Percentiles rank a stretch among this genome's conserved stretches.
phyloP scores from a whole-genome alignment of 495 filamentous ascomycete genomes.

The Pseudevernia furfuracea region DNA sequence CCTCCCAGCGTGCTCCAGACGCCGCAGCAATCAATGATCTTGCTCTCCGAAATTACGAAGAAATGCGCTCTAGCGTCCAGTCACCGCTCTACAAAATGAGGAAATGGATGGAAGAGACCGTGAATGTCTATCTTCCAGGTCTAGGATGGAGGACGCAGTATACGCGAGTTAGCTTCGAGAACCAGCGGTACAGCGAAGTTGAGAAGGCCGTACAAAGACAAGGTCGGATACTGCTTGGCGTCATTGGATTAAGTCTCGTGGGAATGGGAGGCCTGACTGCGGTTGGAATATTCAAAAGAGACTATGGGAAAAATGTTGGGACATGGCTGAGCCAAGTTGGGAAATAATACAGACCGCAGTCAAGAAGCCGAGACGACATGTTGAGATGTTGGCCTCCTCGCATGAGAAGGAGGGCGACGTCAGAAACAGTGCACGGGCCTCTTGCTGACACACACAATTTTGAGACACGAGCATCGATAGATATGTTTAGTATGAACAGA shows the following conservation, averaged over 20 bases:
- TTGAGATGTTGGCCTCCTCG: not conserved
- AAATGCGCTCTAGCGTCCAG: conserved; percentile 81
- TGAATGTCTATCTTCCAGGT: conserved; percentile 65
- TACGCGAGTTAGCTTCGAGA: conserved; percentile 83
- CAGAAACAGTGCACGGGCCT: too few relatives aligned
- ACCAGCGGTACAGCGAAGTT: conserved; percentile 83
- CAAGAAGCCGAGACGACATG: not conserved
- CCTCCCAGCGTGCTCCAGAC: conserved; percentile 60
- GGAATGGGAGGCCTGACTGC: conserved; percentile 17
- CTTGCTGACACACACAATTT: too few relatives aligned
- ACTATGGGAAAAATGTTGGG: not conserved
- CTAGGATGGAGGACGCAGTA: conserved; percentile 90
- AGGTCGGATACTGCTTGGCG: conserved; percentile 48
- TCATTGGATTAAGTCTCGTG: conserved; percentile 27
- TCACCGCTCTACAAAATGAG: conserved; percentile 66
- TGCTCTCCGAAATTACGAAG: conserved; percentile 81
- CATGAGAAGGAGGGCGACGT: too few relatives aligned
- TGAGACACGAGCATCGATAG: too few relatives aligned
- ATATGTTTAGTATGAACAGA: too few relatives aligned
- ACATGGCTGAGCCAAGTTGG: not conserved
- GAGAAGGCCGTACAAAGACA: conserved; percentile 59
- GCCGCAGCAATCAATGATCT: conserved; percentile 88
- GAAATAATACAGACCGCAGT: not conserved
- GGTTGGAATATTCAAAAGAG: not conserved
- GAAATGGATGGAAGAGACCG: conserved; percentile 78